Base-by-base conservation (phyloP, 179 eudicot genomes). In the Silene coronaria region DNA sequence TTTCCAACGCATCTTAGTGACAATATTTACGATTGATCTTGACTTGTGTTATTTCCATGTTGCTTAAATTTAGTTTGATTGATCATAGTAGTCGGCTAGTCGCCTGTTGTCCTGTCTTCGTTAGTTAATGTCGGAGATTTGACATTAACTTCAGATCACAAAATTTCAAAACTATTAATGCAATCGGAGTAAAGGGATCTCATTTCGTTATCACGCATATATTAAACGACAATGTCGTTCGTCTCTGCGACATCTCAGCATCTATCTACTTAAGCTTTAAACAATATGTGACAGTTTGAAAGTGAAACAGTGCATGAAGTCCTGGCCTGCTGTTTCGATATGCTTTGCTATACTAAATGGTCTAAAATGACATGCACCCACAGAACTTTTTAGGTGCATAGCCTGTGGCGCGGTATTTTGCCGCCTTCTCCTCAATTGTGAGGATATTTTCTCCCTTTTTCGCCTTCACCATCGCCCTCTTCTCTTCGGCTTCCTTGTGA, bases 401-500 rank as follows among this genome's bases (percentile, higher is more conserved):
- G 0, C 93, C 91, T 0, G 90, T 88, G 64, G 93, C 97, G 0
- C 93, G 96, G 69, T 87, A 82, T 74, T 90, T 95, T 6, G 95
- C 95, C 63, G 97, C 93, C 76, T 84, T 77, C 75, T 95, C 97
- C 71, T 90, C 93, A 16, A 96, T 87, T 65, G 77, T 76, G 70
- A 95, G 93, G 36, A 86, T 6, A 3, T 85, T 89, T 81, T 95
- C 97, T 2, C 88, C 87, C 13, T 84, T 88, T 60, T 55, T 82
- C 59, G 99, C 95, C 79, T 85, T 87, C 64, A 84, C 85, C 85
- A 86, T 74, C 0, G 97, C 97, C 79, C 91, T 84, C 83, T 86
- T 95, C 82, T 95, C 99, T 63, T 95, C 95, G 9, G 99, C 91
- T 83, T 85, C 80, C 76, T 89, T 90, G 89, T 91, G 99, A 65